Evolutionary conservation across 2,329 filamentous ascomycete species (phyloP).

Genomic region (Thielaviopsis punctulata): DNA sequence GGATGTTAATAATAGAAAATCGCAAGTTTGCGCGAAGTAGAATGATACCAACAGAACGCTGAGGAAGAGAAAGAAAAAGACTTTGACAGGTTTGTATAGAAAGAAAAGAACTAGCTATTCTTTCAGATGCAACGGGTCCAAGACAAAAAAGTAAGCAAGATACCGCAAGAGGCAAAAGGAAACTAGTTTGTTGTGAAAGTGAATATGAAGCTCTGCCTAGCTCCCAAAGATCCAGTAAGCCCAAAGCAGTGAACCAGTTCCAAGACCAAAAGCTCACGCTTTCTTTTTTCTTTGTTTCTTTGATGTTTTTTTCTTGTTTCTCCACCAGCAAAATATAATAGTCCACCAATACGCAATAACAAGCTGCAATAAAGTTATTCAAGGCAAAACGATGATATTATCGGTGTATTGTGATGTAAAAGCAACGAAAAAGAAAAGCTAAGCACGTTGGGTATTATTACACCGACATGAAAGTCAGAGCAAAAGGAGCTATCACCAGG

Average conservation of each 20-base stretch:
- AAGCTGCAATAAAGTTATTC: constrained; percentile 6
- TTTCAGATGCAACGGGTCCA: neutral
- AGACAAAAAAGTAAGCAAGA: constrained; percentile 4
- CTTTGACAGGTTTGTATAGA: neutral
- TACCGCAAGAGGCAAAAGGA: constrained; percentile 17
- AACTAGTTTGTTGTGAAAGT: neutral
- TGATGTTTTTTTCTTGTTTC: neutral
- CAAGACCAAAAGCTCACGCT: neutral
- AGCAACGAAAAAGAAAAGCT: constrained; percentile 2
- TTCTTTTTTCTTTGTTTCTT: no score
- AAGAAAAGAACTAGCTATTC: neutral
- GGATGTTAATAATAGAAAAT: neutral
- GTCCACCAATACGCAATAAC: constrained; percentile 7
- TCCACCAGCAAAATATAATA: constrained; percentile 3
- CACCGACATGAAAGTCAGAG: constrained; percentile 1
- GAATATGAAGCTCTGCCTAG: neutral
- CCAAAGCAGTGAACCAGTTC: neutral
- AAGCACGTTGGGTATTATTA: neutral
- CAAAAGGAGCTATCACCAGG: constrained; percentile 11
- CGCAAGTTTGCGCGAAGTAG: neutral
- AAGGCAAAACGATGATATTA: constrained; percentile 8
- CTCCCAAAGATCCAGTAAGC: neutral
- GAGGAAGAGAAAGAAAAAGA: neutral
- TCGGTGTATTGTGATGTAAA: constrained; percentile 8
- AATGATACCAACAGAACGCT: neutral